Base-by-base conservation (phyloP, 1,284 basidiomycete species). In the Tilletia walkeri region DNA sequence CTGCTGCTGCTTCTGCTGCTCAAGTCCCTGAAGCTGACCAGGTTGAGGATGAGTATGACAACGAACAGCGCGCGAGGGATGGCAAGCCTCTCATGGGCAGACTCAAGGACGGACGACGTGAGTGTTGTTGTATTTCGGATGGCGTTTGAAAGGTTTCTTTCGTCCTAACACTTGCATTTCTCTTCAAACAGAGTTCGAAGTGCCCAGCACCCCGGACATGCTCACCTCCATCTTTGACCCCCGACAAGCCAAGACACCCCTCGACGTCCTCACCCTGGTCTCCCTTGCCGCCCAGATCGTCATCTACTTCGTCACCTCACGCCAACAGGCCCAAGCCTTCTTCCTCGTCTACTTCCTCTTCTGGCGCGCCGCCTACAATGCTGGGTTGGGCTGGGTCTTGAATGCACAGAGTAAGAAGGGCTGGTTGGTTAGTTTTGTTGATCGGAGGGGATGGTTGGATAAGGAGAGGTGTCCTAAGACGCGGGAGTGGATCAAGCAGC, bases 171-270 rank as follows among this genome's bases (percentile, higher is more conserved):
- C 47, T 36, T 30, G 24, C 24, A 30, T 30, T 30, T 30, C 24
- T 30, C 24, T 30, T 24, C n/a, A 20, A 14, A 12, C 82, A 94
- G 94, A 96, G 12, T 99, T 99, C 84, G 89, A 89, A 68, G 94
- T 98, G 48, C 95, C 95, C 9, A 91, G 93, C 54, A 99, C 96
- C 0, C 93, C 96, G 82, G 94, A 96, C 83, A 94, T 98, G 71
- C 85, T 99, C 71, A 94, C 94, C 3, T 91, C 91, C 6, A 87
- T 99, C 34, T 92, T 96, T 82, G 89, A 94, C 81, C 96, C 95
- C 2, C 87, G 89, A 4, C 90, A 92, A 78, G 91, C 91, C 3
- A 97, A 97, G 84, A 95, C 94, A 47, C 91, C 95, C 75, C 86
- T 99, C 67, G 95, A 98, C 84, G 84, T 95, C 24, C 85, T 96